Percentiles rank a stretch among this genome's conserved stretches.
Conservation (phyloP, 768 basidiomycete genomes). For the Filobasidium floriforme region DNA sequence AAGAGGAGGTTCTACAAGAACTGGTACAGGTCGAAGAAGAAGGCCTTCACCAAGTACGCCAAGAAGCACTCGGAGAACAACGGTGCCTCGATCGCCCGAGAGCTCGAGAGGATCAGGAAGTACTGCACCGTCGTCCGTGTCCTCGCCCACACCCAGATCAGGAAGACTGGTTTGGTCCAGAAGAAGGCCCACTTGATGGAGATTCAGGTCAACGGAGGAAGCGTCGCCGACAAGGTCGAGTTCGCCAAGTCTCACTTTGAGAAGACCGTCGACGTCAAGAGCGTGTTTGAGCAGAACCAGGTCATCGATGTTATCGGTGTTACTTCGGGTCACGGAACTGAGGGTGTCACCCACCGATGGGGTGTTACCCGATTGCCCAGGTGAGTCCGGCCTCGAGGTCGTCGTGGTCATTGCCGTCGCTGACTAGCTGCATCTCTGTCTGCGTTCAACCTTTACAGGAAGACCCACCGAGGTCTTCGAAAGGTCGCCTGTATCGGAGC, state of each 20-base stretch:
- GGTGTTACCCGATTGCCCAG: constrained; percentile 96
- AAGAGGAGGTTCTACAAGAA: constrained; percentile 98
- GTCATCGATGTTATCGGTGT: constrained; percentile 94
- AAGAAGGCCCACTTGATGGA: constrained; percentile 99
- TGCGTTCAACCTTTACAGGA: constrained; percentile 37
- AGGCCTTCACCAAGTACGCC: constrained; percentile 99
- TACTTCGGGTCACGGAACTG: constrained; percentile 98
- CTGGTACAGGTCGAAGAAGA: constrained; percentile 99
- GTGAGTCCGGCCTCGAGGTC: constrained; percentile 99
- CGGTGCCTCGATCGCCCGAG: constrained; percentile 83
- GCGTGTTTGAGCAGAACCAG: constrained; percentile 94
- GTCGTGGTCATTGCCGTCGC: constrained; percentile 49
- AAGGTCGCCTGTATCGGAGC: constrained; percentile 70
- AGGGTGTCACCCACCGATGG: constrained; percentile 99
- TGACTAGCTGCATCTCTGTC: neutral
- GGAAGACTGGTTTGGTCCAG: constrained; percentile 93
- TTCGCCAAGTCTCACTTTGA: constrained; percentile 90
- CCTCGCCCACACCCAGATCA: constrained; percentile 96
- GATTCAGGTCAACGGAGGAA: constrained; percentile 97
- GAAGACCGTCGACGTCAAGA: constrained; percentile 78
- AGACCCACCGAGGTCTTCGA: constrained; percentile 99
- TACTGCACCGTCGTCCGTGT: constrained; percentile 99
- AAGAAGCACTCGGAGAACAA: constrained; percentile 96
- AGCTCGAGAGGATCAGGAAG: constrained; percentile 98
- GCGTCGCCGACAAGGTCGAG: constrained; percentile 90